Conservation (phyloP, 2,329 filamentous ascomycete genomes). For the Diaporthe sp. region DNA sequence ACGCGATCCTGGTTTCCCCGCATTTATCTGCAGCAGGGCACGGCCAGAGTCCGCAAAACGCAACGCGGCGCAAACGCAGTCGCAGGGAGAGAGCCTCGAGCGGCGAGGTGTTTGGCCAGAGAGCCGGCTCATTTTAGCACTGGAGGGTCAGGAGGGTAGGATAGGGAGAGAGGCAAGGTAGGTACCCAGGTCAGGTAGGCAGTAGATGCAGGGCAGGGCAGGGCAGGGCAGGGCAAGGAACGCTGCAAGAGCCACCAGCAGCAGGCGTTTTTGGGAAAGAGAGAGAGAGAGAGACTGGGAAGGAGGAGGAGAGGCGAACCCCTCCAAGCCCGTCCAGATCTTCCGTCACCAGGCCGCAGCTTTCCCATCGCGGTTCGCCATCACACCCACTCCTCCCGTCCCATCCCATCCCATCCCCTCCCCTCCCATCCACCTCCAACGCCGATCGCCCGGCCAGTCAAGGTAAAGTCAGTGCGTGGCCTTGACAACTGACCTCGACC, state of each 20-base stretch:
- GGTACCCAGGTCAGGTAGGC: not conserved
- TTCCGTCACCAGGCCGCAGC: conserved; percentile 5
- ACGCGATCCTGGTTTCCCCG: conserved; percentile 40
- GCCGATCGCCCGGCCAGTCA: conserved; percentile 17
- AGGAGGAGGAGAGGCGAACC: not conserved
- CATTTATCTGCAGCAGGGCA: conserved; percentile 40
- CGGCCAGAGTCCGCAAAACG: conserved; percentile 36
- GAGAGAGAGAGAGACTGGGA: not conserved
- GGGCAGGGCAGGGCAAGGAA: not conserved
- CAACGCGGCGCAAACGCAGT: conserved; percentile 11
- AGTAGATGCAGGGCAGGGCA: not conserved
- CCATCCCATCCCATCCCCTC: not conserved
- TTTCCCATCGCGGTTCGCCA: conserved; percentile 15
- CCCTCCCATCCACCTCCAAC: conserved; percentile 12
- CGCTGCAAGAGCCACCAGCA: not conserved
- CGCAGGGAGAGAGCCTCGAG: conserved; percentile 14
- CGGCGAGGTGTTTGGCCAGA: conserved; percentile 22
- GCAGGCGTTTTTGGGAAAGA: conserved; percentile 8
- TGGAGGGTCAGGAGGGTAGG: conserved; percentile 21
- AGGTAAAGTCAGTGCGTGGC: conserved; percentile 24
- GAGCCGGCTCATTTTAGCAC: not conserved
- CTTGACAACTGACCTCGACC: conserved; percentile 11
- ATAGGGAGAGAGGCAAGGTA: not conserved
- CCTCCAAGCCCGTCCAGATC: conserved; percentile 17
- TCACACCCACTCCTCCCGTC: not conserved